Evolutionary conservation across 2,329 filamentous ascomycete genomes (phyloP), one percentile per base, ranked within the genome.

Genomic region (Calonectria honghensis): DNA sequence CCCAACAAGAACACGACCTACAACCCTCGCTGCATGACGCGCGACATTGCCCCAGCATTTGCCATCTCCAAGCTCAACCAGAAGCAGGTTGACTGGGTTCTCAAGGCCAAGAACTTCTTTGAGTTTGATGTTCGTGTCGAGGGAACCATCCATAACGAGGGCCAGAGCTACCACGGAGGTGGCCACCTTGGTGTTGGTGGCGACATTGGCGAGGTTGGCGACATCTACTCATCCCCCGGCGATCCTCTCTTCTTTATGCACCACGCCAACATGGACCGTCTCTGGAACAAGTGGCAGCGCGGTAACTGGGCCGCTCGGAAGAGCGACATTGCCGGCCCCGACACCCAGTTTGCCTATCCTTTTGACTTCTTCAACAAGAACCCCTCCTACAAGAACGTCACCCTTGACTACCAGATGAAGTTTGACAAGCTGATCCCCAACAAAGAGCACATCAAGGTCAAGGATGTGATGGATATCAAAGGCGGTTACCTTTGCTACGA

Each of bases 211-310:
- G 81, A 83, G 41, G 75, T 82, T 24, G 79, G 75, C 24, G 76
- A 81, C 80, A 82, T 79, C 72, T 76, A 74, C 66, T 64, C 72
- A 6, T 72, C 68, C 9, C 80, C 80, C n/a, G 79, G 77, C 20
- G 79, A 82, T 31, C 76, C 80, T 9, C 51, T 82, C 4, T 81
- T 81, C 73, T 82, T 77, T 65, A 67, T 82, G 51, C 80, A 82
- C 59, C 80, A 82, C 31, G 73, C 75, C 51, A 79, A 82, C 59
- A 75, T 82, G 10, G 80, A 82, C 64, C 75, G 78, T 9, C 65
- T 75, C 14, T 82, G 80, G 80, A 79, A 82, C 76, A 75, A 77
- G 16, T 85, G 85, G 85, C 82, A 85, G 69, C 70, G 70, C 52
- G 41, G 32, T 76, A 78, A 81, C 66, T 85, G 82, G 81, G 16